Evolutionary conservation across 306 rosid species (phyloP), one percentile per base, ranked within the genome.

Genomic region (Cucurbita argyrosperma): DNA sequence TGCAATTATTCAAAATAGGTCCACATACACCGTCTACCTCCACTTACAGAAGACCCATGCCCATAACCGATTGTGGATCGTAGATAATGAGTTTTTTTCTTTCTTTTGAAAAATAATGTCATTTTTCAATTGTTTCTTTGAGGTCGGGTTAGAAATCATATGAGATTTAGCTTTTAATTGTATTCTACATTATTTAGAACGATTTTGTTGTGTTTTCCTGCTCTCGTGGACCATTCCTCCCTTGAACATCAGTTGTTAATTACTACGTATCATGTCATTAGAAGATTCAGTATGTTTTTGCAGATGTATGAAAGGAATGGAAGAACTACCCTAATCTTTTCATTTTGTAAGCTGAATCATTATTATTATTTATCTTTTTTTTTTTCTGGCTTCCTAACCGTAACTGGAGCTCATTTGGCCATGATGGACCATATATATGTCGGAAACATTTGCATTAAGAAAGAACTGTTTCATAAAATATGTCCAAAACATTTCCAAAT

Each of bases 401-500:
- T 50, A 50, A 30, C 58, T 30, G 59, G 26, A 54, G n/a, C 8
- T 18, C n/a, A 39, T 72, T 35, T 38, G 13, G 8, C 19, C 35
- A 10, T 38, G 64, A 54, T 72, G 76, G 42, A 40, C 75, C 12
- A 6, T 45, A 49, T 50, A 14, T 1, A 14, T 50, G 8, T 50
- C 35, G 35, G 54, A 50, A 50, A 14, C 0, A 13, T 50, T 50
- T 50, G 54, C 18, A 14, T 46, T 50, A 11, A 50, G 0, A 50
- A 14, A 50, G 1, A 50, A 4, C 1, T 4, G 54, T 14, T 50
- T 50, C 54, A 50, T 50, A 50, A 50, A 50, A 50, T 13, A 50
- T 72, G 72, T 57, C 78, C 76, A 58, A 38, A 45, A 49, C 50
- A 40, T 77, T 79, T 78, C 35, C 74, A 21, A 39, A 42, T 64